Evolutionary conservation across 2,329 filamentous ascomycete genomes (phyloP).

Genomic region (Orbilia oligospora): DNA sequence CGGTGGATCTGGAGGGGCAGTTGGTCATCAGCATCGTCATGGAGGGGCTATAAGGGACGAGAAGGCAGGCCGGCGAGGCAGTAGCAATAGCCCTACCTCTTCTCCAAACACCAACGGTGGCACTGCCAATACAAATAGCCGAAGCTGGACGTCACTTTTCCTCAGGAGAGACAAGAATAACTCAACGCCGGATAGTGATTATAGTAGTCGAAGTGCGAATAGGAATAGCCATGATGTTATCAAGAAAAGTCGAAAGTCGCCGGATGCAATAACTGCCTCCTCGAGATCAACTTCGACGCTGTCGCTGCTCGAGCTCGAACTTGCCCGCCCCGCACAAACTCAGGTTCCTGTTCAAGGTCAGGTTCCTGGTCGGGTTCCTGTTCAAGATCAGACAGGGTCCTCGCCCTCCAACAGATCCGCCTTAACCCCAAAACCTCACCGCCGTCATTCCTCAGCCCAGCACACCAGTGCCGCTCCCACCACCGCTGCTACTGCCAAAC

Average conservation of each 20-base stretch:
- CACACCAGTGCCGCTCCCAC: constrained; percentile 30
- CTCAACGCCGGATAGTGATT: constrained; percentile 26
- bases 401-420: constrained; percentile 31
- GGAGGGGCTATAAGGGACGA: constrained; percentile 46
- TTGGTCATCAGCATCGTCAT: constrained; percentile 29
- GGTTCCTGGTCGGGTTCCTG: constrained; percentile 37
- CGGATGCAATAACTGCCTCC: constrained; percentile 12
- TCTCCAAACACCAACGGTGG: neutral
- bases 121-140: constrained; percentile 49
- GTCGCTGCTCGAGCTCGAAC: constrained; percentile 28
- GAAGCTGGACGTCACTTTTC: constrained; percentile 57
- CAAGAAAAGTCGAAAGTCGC: constrained; percentile 15
- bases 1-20: constrained; percentile 33
- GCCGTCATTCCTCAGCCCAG: constrained; percentile 49
- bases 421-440: constrained; percentile 24
- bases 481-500: constrained; percentile 9
- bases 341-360: constrained; percentile 9
- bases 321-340: constrained; percentile 41
- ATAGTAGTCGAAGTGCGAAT: constrained; percentile 16
- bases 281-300: constrained; percentile 34
- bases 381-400: constrained; percentile 46
- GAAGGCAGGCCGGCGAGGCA: constrained; percentile 50
- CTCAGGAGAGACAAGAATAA: constrained; percentile 35
- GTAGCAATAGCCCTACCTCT: constrained; percentile 18
- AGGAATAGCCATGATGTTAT: constrained; percentile 11